Evolutionary conservation across 768 basidiomycete genomes (phyloP).

Genomic region (Boletus pseudo-olivaceus): DNA sequence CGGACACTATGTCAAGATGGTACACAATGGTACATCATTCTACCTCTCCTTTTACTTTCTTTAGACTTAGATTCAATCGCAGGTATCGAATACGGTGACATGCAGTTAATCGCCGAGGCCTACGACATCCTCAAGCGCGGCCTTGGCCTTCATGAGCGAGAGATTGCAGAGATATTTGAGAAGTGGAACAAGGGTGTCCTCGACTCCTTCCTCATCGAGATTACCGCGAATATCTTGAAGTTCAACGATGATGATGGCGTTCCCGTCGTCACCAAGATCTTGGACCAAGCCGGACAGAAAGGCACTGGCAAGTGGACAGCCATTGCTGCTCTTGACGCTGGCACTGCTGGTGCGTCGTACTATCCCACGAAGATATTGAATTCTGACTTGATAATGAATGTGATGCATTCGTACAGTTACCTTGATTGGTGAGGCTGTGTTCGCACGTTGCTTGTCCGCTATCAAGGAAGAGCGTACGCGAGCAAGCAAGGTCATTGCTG

Average conservation of each 20-base stretch:
- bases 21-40: conserved; percentile 75
- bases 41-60: background rate
- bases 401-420: conserved; percentile 59
- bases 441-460: conserved; percentile 95
- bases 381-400: conserved; percentile 6
- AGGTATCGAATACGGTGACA: conserved; percentile 99
- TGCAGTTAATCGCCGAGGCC: conserved; percentile 98
- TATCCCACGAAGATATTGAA: conserved; percentile 4
- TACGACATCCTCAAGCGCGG: conserved; percentile 99
- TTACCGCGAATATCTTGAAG: conserved; percentile 94
- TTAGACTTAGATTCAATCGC: conserved; percentile 6
- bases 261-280: conserved; percentile 89
- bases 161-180: conserved; percentile 92
- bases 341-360: conserved; percentile 63
- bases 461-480: conserved; percentile 95
- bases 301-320: conserved; percentile 99
- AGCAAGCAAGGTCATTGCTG: conserved; percentile 86
- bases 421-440: conserved; percentile 98
- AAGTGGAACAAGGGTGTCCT: conserved; percentile 99
- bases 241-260: conserved; percentile 96
- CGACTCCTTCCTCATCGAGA: conserved; percentile 99
- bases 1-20: conserved; percentile 99
- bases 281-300: conserved; percentile 97
- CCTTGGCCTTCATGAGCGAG: conserved; percentile 77
- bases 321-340: conserved; percentile 91